phyloP scores from a whole-genome alignment of 441 rosid genomes.

The Daphne laureola region DNA sequence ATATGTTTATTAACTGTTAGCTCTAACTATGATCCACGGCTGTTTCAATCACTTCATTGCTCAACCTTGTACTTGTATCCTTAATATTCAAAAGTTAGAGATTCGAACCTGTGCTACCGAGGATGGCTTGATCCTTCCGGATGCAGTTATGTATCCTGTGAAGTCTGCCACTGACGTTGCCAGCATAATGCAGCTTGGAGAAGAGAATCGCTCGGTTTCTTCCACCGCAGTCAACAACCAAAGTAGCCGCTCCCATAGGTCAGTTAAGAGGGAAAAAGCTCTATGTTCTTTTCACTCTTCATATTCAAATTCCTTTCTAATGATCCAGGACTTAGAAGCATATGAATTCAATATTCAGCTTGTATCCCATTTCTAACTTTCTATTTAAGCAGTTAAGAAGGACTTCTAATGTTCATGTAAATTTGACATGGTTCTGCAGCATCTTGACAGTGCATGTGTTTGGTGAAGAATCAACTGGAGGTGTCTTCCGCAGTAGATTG shows the following conservation, averaged over 20 bases:
- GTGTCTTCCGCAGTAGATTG: conserved; percentile 64
- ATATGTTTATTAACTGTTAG: too few species aligned
- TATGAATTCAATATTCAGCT: too few species aligned
- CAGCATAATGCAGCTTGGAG: conserved; percentile 75
- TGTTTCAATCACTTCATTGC: too few species aligned
- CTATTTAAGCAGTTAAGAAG: too few species aligned
- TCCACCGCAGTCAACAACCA: conserved; percentile 69
- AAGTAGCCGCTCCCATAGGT: conserved; percentile 96
- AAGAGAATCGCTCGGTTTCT: conserved; percentile 66
- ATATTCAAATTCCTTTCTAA: too few species aligned
- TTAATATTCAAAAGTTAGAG: conserved; percentile 70
- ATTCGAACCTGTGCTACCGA: conserved; percentile 66
- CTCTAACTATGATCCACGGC: too few species aligned
- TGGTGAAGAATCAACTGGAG: conserved; percentile 69
- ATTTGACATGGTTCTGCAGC: conserved; percentile 35
- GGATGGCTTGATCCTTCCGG: conserved; percentile 69
- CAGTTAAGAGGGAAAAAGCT: conserved; percentile 10
- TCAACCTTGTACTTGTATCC: conserved; percentile 13
- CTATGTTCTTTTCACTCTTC: not conserved
- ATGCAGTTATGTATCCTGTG: conserved; percentile 73
- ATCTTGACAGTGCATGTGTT: conserved; percentile 69
- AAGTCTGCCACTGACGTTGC: conserved; percentile 69
- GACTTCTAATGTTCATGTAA: not conserved
- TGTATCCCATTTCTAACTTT: too few species aligned
- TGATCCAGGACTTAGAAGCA: too few species aligned